Base-by-base conservation (phyloP, 1,284 basidiomycete species). In the Golubevia pallescens region DNA sequence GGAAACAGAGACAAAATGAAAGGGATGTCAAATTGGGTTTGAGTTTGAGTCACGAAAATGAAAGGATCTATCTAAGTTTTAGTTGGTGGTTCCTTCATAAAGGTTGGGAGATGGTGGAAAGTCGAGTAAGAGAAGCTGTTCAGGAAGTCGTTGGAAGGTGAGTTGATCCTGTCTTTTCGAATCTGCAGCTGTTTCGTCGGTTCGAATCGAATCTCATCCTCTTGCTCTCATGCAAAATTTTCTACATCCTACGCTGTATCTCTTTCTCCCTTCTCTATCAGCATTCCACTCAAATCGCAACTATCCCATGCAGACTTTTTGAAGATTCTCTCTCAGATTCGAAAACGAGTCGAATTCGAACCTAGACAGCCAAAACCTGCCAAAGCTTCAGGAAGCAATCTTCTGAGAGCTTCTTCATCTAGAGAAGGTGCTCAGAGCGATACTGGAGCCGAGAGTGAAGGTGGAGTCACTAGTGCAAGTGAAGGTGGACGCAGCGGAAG, bases 21-120 rank as follows among this genome's bases (percentile, higher is more conserved):
- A 67, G 63, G 67, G 54, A 73, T 66, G 34, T 89, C 6, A 21
- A 2, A 56, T 21, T 21, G 13, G 20, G 54, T 21, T 21, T 53
- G 7, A 73, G 70, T 13, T 65, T 82, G 3, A 70, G 69, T 28
- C 71, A 91, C 51, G 90, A 91, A 61, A 90, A 90, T 0, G 93
- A 95, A 85, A 87, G 89, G 69, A 91, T 91, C 78, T 95, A 91
- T 79, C 87, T 96, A 65, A 94, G 93, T 0, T 89, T 95, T 70
- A 93, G 90, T 60, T 96, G 93, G 93, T 95, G 93, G 93, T 88
- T 95, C 58, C 81, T 96, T 63, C 92, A 96, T 77, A 91, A 92
- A 2, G 94, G 94, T 0, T 95, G 94, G 93, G 91, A 92, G 75
- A 90, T 92, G 63, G 88, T 95, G 0, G 90, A 90, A 0, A 90